phyloP scores from a whole-genome alignment of 192 early-diverging fungal genomes.

The Podila epigama region DNA sequence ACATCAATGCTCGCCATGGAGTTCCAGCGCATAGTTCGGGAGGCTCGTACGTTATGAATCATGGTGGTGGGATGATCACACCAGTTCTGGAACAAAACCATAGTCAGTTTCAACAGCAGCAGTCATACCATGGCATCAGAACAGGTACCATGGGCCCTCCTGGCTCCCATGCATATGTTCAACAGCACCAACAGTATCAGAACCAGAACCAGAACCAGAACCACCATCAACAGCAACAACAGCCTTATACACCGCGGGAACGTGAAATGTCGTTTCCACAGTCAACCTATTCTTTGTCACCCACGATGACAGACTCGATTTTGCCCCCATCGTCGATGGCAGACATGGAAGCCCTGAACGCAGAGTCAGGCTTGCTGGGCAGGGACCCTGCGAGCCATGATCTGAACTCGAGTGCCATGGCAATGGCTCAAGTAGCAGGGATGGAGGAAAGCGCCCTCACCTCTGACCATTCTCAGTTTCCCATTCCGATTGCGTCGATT shows the following conservation, averaged over 20 bases:
- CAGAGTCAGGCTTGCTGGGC: too few species aligned
- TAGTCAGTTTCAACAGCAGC: conserved; percentile 5
- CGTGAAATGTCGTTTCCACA: not conserved
- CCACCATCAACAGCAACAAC: too few species aligned
- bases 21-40: not conserved
- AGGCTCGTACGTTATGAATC: not conserved
- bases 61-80: not conserved
- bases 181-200: too few species aligned
- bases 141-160: not conserved
- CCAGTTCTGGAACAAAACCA: not conserved
- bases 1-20: not conserved
- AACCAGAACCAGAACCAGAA: too few species aligned
- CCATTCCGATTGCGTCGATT: not conserved
- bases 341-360: not conserved
- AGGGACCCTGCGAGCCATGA: not conserved
- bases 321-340: not conserved
- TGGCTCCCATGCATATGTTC: not conserved
- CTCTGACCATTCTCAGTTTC: conserved; percentile 1
- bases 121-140: too few species aligned
- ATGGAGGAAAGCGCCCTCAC: not conserved
- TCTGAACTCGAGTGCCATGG: not conserved
- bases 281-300: not conserved
- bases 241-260: not conserved
- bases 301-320: not conserved
- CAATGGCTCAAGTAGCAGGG: too few species aligned